Evolutionary conservation across 1,284 basidiomycete species (phyloP).

Genomic region (Abortiporus biennis): DNA sequence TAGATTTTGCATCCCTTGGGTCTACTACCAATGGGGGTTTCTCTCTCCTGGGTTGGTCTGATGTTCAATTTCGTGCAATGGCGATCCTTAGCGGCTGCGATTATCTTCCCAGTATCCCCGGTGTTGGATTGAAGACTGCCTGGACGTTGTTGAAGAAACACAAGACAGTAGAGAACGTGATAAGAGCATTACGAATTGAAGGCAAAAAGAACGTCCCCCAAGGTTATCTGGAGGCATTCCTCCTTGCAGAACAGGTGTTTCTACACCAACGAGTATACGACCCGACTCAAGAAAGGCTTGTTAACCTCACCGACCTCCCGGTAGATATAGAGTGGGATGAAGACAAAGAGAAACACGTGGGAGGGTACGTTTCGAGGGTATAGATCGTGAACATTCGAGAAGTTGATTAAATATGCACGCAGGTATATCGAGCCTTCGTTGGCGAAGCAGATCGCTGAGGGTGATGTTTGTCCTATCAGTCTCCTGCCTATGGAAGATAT

Average conservation of each 20-base stretch:
- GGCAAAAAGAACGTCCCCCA: constrained; percentile 81
- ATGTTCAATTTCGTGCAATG: constrained; percentile 89
- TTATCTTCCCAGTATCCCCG: constrained; percentile 91
- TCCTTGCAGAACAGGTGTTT: constrained; percentile 88
- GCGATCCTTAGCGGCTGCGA: constrained; percentile 97
- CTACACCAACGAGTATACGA: constrained; percentile 92
- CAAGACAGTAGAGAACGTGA: constrained; percentile 83
- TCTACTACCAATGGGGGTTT: constrained; percentile 52
- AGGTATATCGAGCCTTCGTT: constrained; percentile 56
- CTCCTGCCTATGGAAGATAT: constrained; percentile 73
- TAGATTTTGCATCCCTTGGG: constrained; percentile 67
- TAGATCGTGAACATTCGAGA: constrained; percentile 6
- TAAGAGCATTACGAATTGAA: constrained; percentile 78
- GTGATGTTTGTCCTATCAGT: constrained; percentile 77
- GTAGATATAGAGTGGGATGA: constrained; percentile 49
- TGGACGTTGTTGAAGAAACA: constrained; percentile 77
- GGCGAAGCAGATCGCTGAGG: constrained; percentile 65
- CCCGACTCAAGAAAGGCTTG: constrained; percentile 58
- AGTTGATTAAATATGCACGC: constrained; percentile 12
- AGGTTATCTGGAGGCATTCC: constrained; percentile 70
- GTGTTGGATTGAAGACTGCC: constrained; percentile 95
- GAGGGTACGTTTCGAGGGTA: constrained; percentile 46
- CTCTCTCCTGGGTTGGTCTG: constrained; percentile 85
- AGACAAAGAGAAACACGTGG: constrained; percentile 70
- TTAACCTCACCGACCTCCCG: constrained; percentile 60